Evolutionary conservation across 176 grass and related monocot genomes (phyloP), one percentile per base, ranked within the genome.

Genomic region (Pontederia paniculata): DNA sequence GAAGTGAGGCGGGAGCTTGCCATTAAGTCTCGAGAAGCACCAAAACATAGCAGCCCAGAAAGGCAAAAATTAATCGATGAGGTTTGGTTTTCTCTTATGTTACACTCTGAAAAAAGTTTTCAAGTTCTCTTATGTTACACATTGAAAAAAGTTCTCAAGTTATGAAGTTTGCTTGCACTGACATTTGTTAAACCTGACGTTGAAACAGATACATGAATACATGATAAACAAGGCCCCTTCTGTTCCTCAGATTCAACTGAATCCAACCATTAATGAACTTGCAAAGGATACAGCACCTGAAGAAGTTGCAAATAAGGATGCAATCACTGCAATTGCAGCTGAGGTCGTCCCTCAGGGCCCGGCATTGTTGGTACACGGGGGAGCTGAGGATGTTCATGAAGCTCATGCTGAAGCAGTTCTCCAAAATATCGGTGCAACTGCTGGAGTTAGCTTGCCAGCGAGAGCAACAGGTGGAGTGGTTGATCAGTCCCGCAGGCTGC

Each of bases 51-150:
- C 50, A 87, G 74, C 54, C 44, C 80, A 25, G 87, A 98, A 74
- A 83, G 93, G 17, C 87, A 98, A 56, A 98, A 76, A 65, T 54
- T 98, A 68, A 98, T 98, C 70, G 83, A 91, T 13, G 93, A 91
- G 93, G 93, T 72, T 42, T 4, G 31, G 16, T 17, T 53, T 58
- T 70, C 9, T 0, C 45, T 54, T 23, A 60, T 53, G 59, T 47
- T 52, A 44, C 42, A 53, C 42, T 57, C 21, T 22, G 19, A 58
- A 44, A 59, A 46, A 17, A 22, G 9, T 12, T 43, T 37, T 37
- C 28, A 37, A 20, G 14, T 42, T 72, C 22, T 42, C 42, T 15
- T 9, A 11, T 12, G 43, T 79, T 37, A 76, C 10, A 71, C 57
- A 64, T 9, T 75, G 65, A 13, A n/a, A n/a, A n/a, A n/a, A n/a